Evolutionary conservation across 2,329 filamentous ascomycete species (phyloP).

Genomic region (Hymenoscyphus albidus): DNA sequence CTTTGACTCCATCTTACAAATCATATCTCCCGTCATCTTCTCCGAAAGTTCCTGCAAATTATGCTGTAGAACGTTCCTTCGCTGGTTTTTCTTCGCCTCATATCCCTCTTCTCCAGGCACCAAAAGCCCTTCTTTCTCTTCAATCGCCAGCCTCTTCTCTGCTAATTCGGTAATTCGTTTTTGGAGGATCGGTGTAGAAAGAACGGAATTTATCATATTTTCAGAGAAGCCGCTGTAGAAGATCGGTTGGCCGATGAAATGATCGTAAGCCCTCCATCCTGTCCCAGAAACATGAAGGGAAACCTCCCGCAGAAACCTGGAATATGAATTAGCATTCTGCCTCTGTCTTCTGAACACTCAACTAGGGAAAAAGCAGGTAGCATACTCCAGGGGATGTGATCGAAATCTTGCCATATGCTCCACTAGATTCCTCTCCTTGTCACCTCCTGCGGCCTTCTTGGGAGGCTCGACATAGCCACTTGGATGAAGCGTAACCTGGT

Average conservation of each 20-base stretch:
- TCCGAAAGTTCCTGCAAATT: slow-evolving; percentile 78
- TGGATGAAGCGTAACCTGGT: slow-evolving; percentile 70
- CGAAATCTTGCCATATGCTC: slow-evolving; percentile 86
- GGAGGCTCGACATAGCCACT: slow-evolving; percentile 60
- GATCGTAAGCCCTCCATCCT: slow-evolving; percentile 93
- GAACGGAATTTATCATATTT: slow-evolving; percentile 75
- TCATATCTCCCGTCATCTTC: slow-evolving; percentile 89
- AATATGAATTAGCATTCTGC: slow-evolving; percentile 7
- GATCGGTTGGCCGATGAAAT: slow-evolving; percentile 84
- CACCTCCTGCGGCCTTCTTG: slow-evolving; percentile 42
- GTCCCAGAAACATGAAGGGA: slow-evolving; percentile 88
- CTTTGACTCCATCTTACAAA: slow-evolving; percentile 98
- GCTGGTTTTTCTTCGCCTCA: slow-evolving; percentile 48
- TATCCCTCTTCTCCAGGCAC: slow-evolving; percentile 53
- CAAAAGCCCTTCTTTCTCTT: slow-evolving; percentile 71
- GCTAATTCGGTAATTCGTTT: slow-evolving; percentile 73
- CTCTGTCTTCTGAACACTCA: not conserved
- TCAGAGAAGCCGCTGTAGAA: slow-evolving; percentile 92
- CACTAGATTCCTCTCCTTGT: slow-evolving; percentile 67
- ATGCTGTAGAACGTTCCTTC: slow-evolving; percentile 62
- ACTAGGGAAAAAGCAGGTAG: not conserved
- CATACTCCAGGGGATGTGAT: slow-evolving; percentile 57
- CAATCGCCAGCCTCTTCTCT: slow-evolving; percentile 66
- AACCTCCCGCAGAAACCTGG: slow-evolving; percentile 86
- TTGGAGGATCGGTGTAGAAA: slow-evolving; percentile 72